These are phyloP conservation scores for Pseudopyrenochaeta lycopersici DNA, from an alignment of 2,329 filamentous ascomycete species.

Conservation along the genomic window DNA sequence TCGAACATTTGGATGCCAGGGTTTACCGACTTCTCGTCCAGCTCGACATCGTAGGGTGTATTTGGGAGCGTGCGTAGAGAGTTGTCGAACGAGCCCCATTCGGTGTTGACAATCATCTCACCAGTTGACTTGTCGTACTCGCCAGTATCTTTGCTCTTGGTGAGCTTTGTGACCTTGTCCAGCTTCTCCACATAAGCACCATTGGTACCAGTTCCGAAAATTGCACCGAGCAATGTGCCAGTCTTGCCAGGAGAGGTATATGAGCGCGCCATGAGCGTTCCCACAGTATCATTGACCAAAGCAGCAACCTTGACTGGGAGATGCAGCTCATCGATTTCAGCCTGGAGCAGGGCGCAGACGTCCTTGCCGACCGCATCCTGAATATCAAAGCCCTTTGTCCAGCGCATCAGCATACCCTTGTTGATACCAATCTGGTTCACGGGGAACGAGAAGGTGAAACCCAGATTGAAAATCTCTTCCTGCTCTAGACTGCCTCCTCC, in stretches of 20 bases:
- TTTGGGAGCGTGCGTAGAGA: conserved; percentile 85
- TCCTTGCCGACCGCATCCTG: conserved; percentile 93
- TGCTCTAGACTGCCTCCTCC: conserved; percentile 66
- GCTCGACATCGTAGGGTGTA: conserved; percentile 80
- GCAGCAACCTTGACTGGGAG: conserved; percentile 95
- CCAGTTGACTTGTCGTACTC: conserved; percentile 83
- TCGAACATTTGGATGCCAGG: conserved; percentile 98
- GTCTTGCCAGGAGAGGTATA: conserved; percentile 92
- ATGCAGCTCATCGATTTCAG: conserved; percentile 84
- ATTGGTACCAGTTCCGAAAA: conserved; percentile 97
- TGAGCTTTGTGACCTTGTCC: conserved; percentile 80
- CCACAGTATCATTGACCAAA: conserved; percentile 96
- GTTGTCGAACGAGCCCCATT: conserved; percentile 99
- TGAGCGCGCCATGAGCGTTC: conserved; percentile 95
- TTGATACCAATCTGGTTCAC: conserved; percentile 95
- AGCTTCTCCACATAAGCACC: conserved; percentile 97
- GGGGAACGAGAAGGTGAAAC: conserved; percentile 99
- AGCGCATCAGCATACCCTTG: conserved; percentile 90
- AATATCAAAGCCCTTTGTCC: conserved; percentile 99
- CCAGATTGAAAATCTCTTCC: conserved; percentile 86
- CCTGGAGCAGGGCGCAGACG: conserved; percentile 88
- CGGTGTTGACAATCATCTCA: conserved; percentile 97
- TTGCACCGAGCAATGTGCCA: conserved; percentile 88
- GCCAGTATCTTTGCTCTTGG: conserved; percentile 50
- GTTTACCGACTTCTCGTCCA: conserved; percentile 85